phyloP scores from a whole-genome alignment of 805 yeast genomes.

The Wickerhamiella kurtzmanii region DNA sequence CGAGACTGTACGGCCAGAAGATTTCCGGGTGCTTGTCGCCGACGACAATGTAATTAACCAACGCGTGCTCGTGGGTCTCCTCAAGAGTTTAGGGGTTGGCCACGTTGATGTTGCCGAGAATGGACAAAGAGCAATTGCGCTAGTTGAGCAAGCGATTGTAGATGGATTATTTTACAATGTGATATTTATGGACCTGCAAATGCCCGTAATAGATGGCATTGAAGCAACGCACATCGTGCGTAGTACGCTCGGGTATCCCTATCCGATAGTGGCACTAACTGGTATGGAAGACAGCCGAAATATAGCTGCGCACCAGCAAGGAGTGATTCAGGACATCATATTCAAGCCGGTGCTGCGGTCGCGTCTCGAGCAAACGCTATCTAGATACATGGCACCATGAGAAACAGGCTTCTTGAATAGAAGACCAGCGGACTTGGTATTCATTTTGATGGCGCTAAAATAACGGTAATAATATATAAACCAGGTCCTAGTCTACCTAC shows the following conservation, averaged over 20 bases:
- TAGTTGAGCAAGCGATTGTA: constrained; percentile 37
- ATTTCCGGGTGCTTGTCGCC: constrained; percentile 55
- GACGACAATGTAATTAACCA: constrained; percentile 88
- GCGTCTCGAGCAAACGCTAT: constrained; percentile 2
- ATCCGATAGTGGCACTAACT: constrained; percentile 85
- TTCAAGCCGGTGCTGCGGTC: constrained; percentile 64
- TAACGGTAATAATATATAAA: not conserved
- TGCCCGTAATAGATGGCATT: constrained; percentile 22
- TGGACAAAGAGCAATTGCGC: constrained; percentile 75
- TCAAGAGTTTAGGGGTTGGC: constrained; percentile 59
- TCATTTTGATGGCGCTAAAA: not conserved
- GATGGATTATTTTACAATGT: constrained; percentile 26
- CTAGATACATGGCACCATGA: constrained; percentile 1
- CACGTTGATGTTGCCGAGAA: constrained; percentile 69
- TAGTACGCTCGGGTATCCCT: constrained; percentile 41
- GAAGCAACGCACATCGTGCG: constrained; percentile 37
- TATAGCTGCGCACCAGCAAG: constrained; percentile 58
- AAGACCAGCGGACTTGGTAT: no score
- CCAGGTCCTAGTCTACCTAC: not conserved
- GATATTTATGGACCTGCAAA: constrained; percentile 23
- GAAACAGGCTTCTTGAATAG: no score
- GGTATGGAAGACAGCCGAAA: constrained; percentile 87
- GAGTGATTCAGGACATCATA: constrained; percentile 80
- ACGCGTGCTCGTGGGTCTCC: constrained; percentile 76
- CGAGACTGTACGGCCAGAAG: constrained; percentile 1